Evolutionary conservation across 1,284 basidiomycete genomes (phyloP).

Genomic region (Psilocybe mexicana): DNA sequence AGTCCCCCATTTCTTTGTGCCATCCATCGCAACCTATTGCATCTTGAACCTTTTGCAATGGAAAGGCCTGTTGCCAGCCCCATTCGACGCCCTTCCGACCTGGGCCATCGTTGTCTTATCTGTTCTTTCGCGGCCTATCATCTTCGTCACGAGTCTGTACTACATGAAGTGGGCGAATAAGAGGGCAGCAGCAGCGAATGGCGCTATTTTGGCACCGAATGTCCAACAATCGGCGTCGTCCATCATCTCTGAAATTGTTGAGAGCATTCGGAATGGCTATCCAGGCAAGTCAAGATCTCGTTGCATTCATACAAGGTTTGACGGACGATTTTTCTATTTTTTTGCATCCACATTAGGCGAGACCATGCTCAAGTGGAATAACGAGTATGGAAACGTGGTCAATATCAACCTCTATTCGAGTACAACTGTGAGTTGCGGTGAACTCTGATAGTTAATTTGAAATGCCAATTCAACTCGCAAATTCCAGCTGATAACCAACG

Average conservation of each 20-base stretch:
- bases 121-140: slow-evolving; percentile 13
- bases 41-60: not conserved
- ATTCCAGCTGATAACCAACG: slow-evolving; percentile 37
- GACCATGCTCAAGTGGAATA: slow-evolving; percentile 17
- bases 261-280: slow-evolving; percentile 18
- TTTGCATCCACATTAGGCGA: slow-evolving; percentile 11
- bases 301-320: not conserved
- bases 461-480: not conserved
- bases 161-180: slow-evolving; percentile 9
- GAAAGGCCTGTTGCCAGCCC: not conserved
- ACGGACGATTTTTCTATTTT: not conserved
- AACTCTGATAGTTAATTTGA: not conserved
- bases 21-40: not conserved
- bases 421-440: slow-evolving; percentile 20
- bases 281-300: slow-evolving; percentile 16
- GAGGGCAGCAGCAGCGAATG: slow-evolving; percentile 15
- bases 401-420: slow-evolving; percentile 20
- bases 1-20: not conserved
- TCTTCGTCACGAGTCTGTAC: slow-evolving; percentile 15
- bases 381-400: slow-evolving; percentile 22
- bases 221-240: slow-evolving; percentile 12
- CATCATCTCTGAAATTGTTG: slow-evolving; percentile 6
- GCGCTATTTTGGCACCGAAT: slow-evolving; percentile 18
- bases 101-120: slow-evolving; percentile 13
- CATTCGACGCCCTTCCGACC: slow-evolving; percentile 1